Evolutionary conservation across 352 stramenopile species (phyloP).

Genomic region (Pythium biforme): DNA sequence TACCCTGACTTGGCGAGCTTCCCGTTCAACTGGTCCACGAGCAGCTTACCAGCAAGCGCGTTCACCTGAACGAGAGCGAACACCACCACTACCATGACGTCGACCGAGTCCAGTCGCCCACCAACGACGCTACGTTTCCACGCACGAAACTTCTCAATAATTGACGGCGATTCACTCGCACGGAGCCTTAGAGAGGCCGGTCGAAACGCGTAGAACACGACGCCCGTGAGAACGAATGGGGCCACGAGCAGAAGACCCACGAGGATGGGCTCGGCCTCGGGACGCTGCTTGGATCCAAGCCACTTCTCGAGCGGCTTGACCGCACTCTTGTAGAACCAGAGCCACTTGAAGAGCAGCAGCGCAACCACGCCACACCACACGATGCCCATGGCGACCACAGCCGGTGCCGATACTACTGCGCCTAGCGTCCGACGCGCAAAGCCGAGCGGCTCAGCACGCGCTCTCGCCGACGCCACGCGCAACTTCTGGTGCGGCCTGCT

Average conservation of each 20-base stretch:
- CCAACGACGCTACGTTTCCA: conserved; percentile 12
- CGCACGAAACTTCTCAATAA: conserved; percentile 9
- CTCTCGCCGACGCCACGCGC: neutral
- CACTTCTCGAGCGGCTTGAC: conserved; percentile 21
- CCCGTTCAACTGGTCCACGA: conserved; percentile 59
- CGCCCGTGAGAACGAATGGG: conserved; percentile 21
- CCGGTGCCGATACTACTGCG: conserved; percentile 8
- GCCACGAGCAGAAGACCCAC: conserved; percentile 11
- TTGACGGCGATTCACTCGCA: conserved; percentile 2
- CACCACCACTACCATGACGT: conserved; percentile 36
- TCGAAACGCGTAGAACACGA: conserved; percentile 20
- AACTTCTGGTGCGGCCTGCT: neutral
- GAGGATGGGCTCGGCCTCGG: conserved; percentile 17
- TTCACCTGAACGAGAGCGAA: conserved; percentile 66
- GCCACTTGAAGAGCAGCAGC: conserved; percentile 23
- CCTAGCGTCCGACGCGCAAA: neutral
- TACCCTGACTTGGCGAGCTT: conserved; percentile 64
- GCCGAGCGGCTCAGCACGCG: neutral
- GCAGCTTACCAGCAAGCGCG: conserved; percentile 57
- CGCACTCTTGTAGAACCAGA: conserved; percentile 26
- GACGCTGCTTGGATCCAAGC: conserved; percentile 14
- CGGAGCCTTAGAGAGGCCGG: conserved; percentile 12
- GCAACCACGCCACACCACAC: conserved; percentile 17
- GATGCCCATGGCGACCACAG: conserved; percentile 14
- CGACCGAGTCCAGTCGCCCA: conserved; percentile 41